Evolutionary conservation across 805 yeast genomes (phyloP), one percentile per base, ranked within the genome.

Genomic region (Kluyveromyces lactis): DNA sequence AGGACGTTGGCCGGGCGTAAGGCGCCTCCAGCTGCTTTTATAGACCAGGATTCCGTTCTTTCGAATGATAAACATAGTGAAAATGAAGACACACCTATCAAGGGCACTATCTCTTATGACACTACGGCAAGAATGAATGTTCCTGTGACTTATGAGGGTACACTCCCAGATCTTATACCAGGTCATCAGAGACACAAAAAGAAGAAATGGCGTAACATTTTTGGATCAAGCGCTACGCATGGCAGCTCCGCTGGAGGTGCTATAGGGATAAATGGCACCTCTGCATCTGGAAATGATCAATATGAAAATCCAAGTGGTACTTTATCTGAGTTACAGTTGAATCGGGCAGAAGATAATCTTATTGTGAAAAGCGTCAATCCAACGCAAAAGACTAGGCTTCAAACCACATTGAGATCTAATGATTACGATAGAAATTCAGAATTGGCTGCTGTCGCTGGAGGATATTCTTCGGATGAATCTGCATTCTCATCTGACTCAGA

Each of bases 341-440:
- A 34, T 26, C 15, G 9, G 3, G 12, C 18, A 17, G 29, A 23
- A 2, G 37, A 34, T 10, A 24, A 16, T 15, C 9, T 26, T 26
- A 26, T 21, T 6, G 12, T 34, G 2, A 34, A 42, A 31, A 27
- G 30, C n/a, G 16, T 26, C 23, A 27, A 15, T 19, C 33, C 21
- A 8, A 18, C 28, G 11, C 36, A 37, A 31, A 33, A 21, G 6
- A 19, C 45, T 31, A 49, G 43, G 33, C 46, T 58, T 26, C 55
- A 48, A 36, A 51, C 56, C 2, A 58, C 61, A 1, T 52, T 58
- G 58, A 47, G 63, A 23, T 43, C 48, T 15, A 42, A 38, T 21
- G 42, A 41, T n/a, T 27, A 32, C 16, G 43, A 42, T 18, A 18
- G 39, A 26, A 38, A 36, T 10, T 32, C 32, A 10, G 26, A 39